Evolutionary conservation across 768 basidiomycete genomes (phyloP), one percentile per base, ranked within the genome.

Genomic region (Xerocomus brunneocitrinus): DNA sequence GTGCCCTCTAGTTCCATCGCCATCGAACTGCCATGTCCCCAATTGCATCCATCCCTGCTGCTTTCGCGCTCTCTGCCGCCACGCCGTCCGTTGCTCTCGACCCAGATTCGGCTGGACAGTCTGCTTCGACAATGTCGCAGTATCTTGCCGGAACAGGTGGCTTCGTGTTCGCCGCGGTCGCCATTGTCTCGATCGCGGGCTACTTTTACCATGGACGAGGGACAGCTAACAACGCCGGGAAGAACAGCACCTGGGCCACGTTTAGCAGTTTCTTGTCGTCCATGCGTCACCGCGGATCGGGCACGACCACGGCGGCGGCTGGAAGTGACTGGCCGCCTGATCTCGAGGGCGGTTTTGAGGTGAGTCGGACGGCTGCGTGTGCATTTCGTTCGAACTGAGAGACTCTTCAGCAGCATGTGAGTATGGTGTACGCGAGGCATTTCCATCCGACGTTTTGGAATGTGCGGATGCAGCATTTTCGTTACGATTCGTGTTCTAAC

Each of bases 401-500:
- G 8, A 7, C 19, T 4, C 1, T 1, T 16, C 9, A 49, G 49
- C 36, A 58, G 7, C 55, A 66, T 30, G 55, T 61, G 3, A 64
- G 41, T 16, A 64, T 65, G 61, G 52, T 65, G 0, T 63, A 65
- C 28, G 63, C 61, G 1, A 58, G 36, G 45, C 57, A 49, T 42
- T 65, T 65, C 30, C 64, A 66, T 31, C 64, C 64, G 6, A 57
- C 50, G 1, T 53, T 52, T 40, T 65, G 63, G 64, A 55, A 66
- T 30, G 64, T 61, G 32, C 42, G 57, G 44, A 16, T 0, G 30
- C 14, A 22, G 0, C 4, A 16, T 13, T n/a, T 34, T 7, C 13
- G 4, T 34, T n/a, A 7, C 4, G 1, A 1, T 1, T 31, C 6
- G 5, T 6, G 27, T 44, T 5, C 38, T 49, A 5, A 55, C n/a